phyloP scores from a whole-genome alignment of 2,329 filamentous ascomycete species.

The Beauveria sp. region DNA sequence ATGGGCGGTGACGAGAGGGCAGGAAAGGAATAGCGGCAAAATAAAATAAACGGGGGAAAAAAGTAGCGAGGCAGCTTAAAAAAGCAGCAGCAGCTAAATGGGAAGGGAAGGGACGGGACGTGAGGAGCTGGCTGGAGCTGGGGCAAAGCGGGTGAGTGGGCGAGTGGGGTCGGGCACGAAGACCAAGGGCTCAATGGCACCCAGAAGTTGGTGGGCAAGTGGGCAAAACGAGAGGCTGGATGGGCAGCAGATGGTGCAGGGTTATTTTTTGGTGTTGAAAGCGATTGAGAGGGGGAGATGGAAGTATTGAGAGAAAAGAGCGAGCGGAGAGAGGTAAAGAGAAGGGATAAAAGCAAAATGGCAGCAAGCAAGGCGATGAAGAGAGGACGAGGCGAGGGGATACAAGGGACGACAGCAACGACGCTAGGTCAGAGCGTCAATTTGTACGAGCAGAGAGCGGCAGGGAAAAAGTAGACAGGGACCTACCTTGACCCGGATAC shows the following conservation, averaged over 20 bases:
- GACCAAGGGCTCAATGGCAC: neutral
- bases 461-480: too few species aligned
- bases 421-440: neutral
- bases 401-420: neutral
- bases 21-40: constrained; percentile 9
- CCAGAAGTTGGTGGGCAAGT: neutral
- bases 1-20: constrained; percentile 11
- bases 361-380: neutral
- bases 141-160: constrained; percentile 7
- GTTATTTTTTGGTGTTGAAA: neutral
- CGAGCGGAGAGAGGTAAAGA: neutral
- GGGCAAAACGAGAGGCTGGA: neutral
- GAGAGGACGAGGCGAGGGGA: neutral
- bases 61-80: neutral
- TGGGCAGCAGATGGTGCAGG: neutral
- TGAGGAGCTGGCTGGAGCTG: constrained; percentile 1
- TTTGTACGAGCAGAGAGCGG: neutral
- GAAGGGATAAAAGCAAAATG: neutral
- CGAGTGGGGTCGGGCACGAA: constrained; percentile 10
- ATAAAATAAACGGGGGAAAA: neutral
- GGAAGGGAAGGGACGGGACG: constrained; percentile 7
- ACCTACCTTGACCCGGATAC: too few species aligned
- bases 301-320: neutral
- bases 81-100: neutral
- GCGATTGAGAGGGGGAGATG: neutral